Base-by-base conservation (phyloP, 2,329 filamentous ascomycete species). In the Colletotrichum australisinense region DNA sequence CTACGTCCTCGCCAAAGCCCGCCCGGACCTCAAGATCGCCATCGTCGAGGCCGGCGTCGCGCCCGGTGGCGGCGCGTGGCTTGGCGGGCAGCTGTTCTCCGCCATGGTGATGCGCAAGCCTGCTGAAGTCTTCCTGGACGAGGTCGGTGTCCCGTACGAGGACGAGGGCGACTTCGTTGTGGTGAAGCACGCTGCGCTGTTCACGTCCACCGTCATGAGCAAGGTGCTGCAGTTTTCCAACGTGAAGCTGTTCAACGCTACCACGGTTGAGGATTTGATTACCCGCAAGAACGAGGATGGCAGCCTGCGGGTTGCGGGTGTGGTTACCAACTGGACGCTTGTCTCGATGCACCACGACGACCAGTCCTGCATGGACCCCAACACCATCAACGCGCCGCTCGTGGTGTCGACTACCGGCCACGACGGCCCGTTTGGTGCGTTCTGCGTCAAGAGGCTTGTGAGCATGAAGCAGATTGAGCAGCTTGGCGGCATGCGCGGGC, bases 81-180 rank as follows among this genome's bases (percentile, higher is more conserved):
- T 98, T 58, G 95, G 95, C 71, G 95, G 95, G 22, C 95, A 98
- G 87, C 93, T 98, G 71, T 98, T 98, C 90, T 94, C 92, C 74
- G 95, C 95, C 80, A 98, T 98, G 95, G 90, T 98, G 62, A 95
- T 98, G 92, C 93, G 95, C 79, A 97, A 97, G 88, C 95, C 95
- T 14, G 95, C 95, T 66, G 93, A 98, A 80, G 90, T 89, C 69
- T 98, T 98, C 87, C 87, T 98, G 72, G 87, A 89, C 55, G 94
- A 97, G 79, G 84, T 97, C 19, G 94, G 93, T 72, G 92, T 98
- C 7, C 92, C 94, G 0, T 98, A 93, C 80, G 95, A 98, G 79
- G 94, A 97, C 75, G 66, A 69, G 52, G 94, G 93, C 65, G 90
- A 93, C 85, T 97, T 93, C 77, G 95, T 98, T 16, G 94, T 98